A percentile compares a stretch with the other conserved stretches of the same genome.
Conservation (phyloP, 2,329 filamentous ascomycete genomes). For the Aureobasidium melanogenum region DNA sequence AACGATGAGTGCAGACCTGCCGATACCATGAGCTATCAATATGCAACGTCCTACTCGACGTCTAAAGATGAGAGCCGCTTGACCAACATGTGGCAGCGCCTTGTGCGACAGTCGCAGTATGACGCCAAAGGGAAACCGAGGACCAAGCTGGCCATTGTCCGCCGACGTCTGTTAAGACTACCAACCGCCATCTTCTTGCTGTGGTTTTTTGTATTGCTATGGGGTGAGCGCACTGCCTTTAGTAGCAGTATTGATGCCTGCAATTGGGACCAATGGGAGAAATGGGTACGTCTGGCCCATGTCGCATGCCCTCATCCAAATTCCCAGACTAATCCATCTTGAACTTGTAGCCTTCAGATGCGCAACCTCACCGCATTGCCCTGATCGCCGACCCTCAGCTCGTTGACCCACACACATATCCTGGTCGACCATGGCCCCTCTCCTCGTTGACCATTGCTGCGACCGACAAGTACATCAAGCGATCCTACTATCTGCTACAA, state of each 20-base stretch:
- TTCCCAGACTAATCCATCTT: no score
- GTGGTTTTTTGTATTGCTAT: constrained; percentile 72
- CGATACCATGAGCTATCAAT: constrained; percentile 12
- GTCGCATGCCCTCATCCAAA: not conserved
- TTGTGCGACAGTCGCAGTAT: constrained; percentile 4
- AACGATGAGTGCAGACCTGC: constrained; percentile 1
- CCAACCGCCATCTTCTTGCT: constrained; percentile 46
- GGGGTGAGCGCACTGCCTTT: constrained; percentile 78
- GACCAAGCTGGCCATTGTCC: not conserved
- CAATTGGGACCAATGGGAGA: constrained; percentile 81
- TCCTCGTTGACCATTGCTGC: constrained; percentile 58
- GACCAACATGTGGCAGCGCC: constrained; percentile 4
- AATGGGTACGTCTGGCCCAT: constrained; percentile 57
- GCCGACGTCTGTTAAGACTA: constrained; percentile 3
- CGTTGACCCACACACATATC: constrained; percentile 91
- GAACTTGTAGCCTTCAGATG: constrained; percentile 58
- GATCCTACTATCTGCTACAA: constrained; percentile 74
- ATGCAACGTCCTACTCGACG: constrained; percentile 11
- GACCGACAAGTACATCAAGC: constrained; percentile 83
- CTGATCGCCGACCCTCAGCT: constrained; percentile 87
- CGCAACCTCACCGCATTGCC: constrained; percentile 73
- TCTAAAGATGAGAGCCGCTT: not conserved
- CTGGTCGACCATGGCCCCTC: constrained; percentile 68
- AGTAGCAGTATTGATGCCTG: constrained; percentile 61
- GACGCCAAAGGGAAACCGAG: constrained; percentile 8